phyloP scores from a whole-genome alignment of 441 rosid species.

The Pelargonium cotyledonis region DNA sequence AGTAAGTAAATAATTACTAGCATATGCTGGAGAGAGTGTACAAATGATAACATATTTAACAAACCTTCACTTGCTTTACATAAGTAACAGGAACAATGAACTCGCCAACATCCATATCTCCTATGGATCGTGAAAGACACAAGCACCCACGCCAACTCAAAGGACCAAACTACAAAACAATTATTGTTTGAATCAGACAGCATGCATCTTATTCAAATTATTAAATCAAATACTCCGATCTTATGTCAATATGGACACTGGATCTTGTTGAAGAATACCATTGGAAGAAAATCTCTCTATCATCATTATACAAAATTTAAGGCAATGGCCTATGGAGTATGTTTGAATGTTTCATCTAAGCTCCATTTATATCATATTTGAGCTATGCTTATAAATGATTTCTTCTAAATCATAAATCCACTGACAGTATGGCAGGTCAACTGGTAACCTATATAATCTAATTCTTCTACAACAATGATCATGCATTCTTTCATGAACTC shows the following conservation, averaged over 20 bases:
- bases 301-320: not conserved
- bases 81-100: conserved; percentile 25
- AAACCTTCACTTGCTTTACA: conserved; percentile 31
- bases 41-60: conserved; percentile 18
- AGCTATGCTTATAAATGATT: too few relatives aligned
- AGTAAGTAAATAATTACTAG: conserved; percentile 6
- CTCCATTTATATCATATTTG: not conserved
- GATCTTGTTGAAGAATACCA: not conserved
- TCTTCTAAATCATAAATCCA: not conserved
- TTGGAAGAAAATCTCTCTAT: not conserved
- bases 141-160: conserved; percentile 30
- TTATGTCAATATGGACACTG: not conserved
- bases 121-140: conserved; percentile 28
- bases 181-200: conserved; percentile 23
- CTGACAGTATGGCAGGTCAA: not conserved
- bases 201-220: conserved; percentile 15
- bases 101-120: conserved; percentile 28
- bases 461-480: not conserved
- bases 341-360: not conserved
- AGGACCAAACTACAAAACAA: conserved; percentile 24
- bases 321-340: not conserved
- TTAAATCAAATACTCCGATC: not conserved
- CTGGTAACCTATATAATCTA: not conserved
- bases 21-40: conserved; percentile 2
- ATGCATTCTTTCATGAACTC: not conserved